Base-by-base conservation (phyloP, 75 land plant genomes). In the Picea glauca region DNA sequence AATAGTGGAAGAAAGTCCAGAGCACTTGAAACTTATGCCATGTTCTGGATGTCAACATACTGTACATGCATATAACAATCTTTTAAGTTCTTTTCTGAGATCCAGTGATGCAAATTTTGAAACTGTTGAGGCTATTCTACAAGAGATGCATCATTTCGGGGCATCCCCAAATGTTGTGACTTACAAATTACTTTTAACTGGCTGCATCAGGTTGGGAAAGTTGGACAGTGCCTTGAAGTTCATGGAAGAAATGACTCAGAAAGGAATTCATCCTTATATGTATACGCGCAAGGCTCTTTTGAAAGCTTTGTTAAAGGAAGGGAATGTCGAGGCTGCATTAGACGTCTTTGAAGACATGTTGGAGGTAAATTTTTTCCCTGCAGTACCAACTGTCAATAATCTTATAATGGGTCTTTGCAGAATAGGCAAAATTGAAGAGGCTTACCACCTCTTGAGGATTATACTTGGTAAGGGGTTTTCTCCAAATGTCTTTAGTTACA, bases 231-330 rank as follows among this genome's bases (percentile, higher is more conserved):
- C 82, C 20, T 18, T 76, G 46, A 65, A 21, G 35, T 13, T 90
- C 21, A 30, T 76, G 4, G 57, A 75, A 13, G 85, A 83, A 11
- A 90, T 90, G 87, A 26, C 57, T 23, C 50, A 33, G n/a, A 72
- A 62, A 21, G 79, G 83, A 14, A 78, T 76, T 82, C 58, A 32
- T 5, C 89, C 91, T 17, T 85, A 81, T 35, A 87, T 66, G 64
- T 58, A 18, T 5, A 33, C 57, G 43, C 65, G 77, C 32, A 75
- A 46, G 20, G 76, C 20, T 26, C 72, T 89, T 78, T 78, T 89
- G 60, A 77, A 77, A 58, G 78, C 78, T 50, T 72, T 50, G 2
- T 63, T 89, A 58, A 58, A 75, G 26, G 67, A 35, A 57, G 81
- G 82, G 30, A 78, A 65, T 30, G 33, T 82, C 23, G 78, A 40